Base-by-base conservation (phyloP, 1,284 basidiomycete species). In the Cystobasidium pallidum region DNA sequence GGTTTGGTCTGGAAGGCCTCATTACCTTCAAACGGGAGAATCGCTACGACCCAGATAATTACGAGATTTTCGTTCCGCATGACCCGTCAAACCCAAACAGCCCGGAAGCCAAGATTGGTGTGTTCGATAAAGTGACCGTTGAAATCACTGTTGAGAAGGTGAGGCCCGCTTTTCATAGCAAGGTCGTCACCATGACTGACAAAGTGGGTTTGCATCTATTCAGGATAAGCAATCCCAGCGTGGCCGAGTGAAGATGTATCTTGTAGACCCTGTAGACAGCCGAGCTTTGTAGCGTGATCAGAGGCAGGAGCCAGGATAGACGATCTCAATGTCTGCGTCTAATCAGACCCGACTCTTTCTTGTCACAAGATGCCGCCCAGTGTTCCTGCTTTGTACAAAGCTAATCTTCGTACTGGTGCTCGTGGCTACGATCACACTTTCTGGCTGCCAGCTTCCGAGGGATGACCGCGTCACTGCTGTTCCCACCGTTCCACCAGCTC, bases 71-170 rank as follows among this genome's bases (percentile, higher is more conserved):
- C 0, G 83, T 98, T 1, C 90, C 90, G 0, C 78, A 81, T 4
- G 66, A 75, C 39, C 36, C 59, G 0, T 45, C 59, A 3, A 54
- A 71, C 2, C 75, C 82, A 0, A 76, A 78, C 3, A 82, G 82
- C 10, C 43, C 57, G 32, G 32, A 85, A 34, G 84, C 86, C 19
- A 85, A 84, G 26, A 87, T 95, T 24, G 82, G 81, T 39, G 80
- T 98, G 30, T 98, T 99, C 81, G 94, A 97, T 82, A 91, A 92
- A 80, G 92, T 98, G 68, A 85, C 82, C 21, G 95, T 99, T 19
- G 86, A 88, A 77, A 91, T 99, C 62, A 88, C 90, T 66, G 91
- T 98, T 2, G 92, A 95, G 81, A 96, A 94, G 77, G 77, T 77
- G 52, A 57, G 76, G 13, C 36, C 6, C 21, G 39, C 4, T n/a